Base-by-base conservation (phyloP, 805 yeast species). In the Ogataea saltuana region DNA sequence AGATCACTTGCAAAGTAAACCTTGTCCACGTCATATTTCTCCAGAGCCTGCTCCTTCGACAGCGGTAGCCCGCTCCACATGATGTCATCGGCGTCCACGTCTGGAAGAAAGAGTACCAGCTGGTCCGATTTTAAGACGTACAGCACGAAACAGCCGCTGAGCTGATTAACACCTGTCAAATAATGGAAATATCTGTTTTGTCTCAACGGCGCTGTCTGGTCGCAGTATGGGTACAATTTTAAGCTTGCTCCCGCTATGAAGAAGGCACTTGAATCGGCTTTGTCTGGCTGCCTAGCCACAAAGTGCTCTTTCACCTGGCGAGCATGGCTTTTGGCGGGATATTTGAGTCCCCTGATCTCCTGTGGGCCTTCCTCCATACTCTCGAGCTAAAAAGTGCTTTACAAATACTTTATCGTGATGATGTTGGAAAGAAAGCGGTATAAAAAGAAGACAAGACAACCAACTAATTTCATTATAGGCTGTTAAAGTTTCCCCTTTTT, bases 21-120 rank as follows among this genome's bases (percentile, higher is more conserved):
- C 32, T 79, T 84, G 62, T 93, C 98, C 22, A 88, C 90, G 56
- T 91, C 96, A 54, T 67, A 91, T 48, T 71, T 73, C 16, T 69
- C 60, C 37, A 63, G 41, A 0, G 97, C 97, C 15, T 83, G 81
- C 35, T 83, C 82, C 3, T 73, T 50, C 29, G 78, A 68, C 40
- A 88, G 50, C 4, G 99, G 99, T 64, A 84, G 59, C 0, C 99
- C 99, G 45, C 93, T 83, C 99, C 99, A 91, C 88, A 93, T 85
- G 31, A 91, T 85, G 59, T 88, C 97, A 33, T 93, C 98, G 32
- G 75, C 67, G 58, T 89, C 96, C 29, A 91, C 72, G 41, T 85
- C 77, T 1, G 98, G 97, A 39, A 93, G 70, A 58, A 85, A 91
- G 19, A 91, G 68, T 0, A 82, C 79, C 48, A 88, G 70, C 41